Conservation (phyloP, 768 basidiomycete species). For the Filobasidium wieringae region DNA sequence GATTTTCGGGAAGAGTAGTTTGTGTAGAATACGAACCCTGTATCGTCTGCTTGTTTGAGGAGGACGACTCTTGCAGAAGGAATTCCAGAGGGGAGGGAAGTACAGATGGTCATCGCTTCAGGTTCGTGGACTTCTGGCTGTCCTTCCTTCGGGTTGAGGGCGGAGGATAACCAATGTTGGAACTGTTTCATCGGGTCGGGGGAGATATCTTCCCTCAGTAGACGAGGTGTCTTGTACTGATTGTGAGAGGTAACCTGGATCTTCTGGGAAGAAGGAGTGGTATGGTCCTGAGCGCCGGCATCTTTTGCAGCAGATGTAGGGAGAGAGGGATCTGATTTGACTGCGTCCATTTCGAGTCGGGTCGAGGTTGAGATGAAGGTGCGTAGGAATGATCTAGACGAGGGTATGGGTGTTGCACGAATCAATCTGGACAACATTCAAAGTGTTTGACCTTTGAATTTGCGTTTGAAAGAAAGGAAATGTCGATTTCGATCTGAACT, state of each 20-base stretch:
- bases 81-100: conserved; percentile 46
- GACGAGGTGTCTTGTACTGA: conserved; percentile 62
- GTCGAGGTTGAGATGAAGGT: no score
- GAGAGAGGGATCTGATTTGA: background rate
- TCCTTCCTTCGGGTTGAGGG: conserved; percentile 18
- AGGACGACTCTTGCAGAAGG: conserved; percentile 84
- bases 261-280: background rate
- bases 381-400: no score
- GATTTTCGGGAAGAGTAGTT: conserved; percentile 95
- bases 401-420: no score
- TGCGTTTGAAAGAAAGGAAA: no score
- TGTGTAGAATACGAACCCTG: conserved; percentile 89
- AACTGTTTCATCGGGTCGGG: conserved; percentile 74
- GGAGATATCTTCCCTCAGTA: conserved; percentile 52
- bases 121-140: conserved; percentile 54
- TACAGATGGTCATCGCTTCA: conserved; percentile 72
- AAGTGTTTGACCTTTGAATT: no score
- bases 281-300: background rate
- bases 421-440: no score
- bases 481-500: no score
- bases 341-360: background rate
- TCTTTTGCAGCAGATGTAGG: background rate
- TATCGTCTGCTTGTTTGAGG: conserved; percentile 70
- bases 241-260: conserved; percentile 54
- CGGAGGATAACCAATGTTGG: conserved; percentile 62